phyloP scores from a whole-genome alignment of 2,329 filamentous ascomycete species.

The Botryotinia narcissicola region DNA sequence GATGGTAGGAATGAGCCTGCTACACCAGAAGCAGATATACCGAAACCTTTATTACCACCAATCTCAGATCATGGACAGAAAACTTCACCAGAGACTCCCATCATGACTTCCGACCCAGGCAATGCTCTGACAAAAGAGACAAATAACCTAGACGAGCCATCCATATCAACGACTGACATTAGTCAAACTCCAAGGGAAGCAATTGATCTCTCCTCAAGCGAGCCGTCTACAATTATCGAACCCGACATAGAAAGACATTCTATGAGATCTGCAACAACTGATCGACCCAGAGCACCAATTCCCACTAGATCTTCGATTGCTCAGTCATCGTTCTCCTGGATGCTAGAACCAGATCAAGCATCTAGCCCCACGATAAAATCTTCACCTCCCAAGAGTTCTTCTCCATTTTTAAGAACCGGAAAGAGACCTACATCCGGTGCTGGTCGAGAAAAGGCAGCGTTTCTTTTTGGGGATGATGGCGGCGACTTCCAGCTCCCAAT shows the following conservation, averaged over 20 bases:
- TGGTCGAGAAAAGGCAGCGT: slow-evolving; percentile 38
- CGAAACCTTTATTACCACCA: slow-evolving; percentile 15
- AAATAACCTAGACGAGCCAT: background rate
- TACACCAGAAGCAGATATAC: slow-evolving; percentile 14
- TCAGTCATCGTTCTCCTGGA: slow-evolving; percentile 77
- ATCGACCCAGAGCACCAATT: slow-evolving; percentile 43
- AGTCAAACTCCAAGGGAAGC: background rate
- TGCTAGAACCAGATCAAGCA: slow-evolving; percentile 55
- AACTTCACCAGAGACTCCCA: background rate
- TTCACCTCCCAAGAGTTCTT: slow-evolving; percentile 32
- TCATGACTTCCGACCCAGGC: background rate
- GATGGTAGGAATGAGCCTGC: background rate
- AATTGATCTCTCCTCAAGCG: background rate
- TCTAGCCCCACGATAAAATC: slow-evolving; percentile 25
- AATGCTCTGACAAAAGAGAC: background rate
- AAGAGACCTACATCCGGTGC: slow-evolving; percentile 31
- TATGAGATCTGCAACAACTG: slow-evolving; percentile 18
- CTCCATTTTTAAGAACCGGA: slow-evolving; percentile 35
- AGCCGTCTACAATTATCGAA: background rate
- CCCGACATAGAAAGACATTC: slow-evolving; percentile 5
- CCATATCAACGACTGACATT: slow-evolving; percentile 1
- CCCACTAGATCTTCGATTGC: slow-evolving; percentile 65
- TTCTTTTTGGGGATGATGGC: slow-evolving; percentile 39
- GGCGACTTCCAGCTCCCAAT: slow-evolving; percentile 25
- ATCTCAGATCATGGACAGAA: slow-evolving; percentile 3